Conservation (phyloP, 192 early-diverging fungal genomes). For the Linnemannia hyalina region DNA sequence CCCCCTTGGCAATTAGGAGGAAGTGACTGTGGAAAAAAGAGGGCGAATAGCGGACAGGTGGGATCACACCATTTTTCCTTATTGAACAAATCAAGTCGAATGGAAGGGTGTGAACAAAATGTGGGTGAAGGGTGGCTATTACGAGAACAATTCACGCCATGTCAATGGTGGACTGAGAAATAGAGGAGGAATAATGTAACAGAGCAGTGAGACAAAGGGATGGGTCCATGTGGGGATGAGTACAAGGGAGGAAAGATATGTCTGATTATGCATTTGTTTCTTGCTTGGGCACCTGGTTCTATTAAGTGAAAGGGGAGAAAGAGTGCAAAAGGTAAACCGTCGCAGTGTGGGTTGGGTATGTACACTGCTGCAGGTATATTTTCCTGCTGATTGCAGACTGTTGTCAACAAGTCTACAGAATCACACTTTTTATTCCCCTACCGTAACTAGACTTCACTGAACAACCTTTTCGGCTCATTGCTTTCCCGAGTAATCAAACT, state of each 20-base stretch:
- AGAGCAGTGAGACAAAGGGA: neutral
- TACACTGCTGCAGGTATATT: too few relatives aligned
- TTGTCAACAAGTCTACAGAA: neutral
- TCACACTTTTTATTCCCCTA: neutral
- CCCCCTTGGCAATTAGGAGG: neutral
- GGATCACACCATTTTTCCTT: neutral
- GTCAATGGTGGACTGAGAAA: neutral
- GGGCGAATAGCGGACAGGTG: neutral
- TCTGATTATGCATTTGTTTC: too few relatives aligned
- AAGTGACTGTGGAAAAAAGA: too few relatives aligned
- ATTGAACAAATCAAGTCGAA: neutral
- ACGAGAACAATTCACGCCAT: neutral
- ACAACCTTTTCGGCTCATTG: neutral
- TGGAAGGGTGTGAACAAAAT: neutral
- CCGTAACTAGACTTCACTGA: neutral
- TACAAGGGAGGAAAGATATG: too few relatives aligned
- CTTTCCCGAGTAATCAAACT: neutral
- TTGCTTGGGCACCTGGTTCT: too few relatives aligned
- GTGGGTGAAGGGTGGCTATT: neutral
- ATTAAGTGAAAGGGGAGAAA: too few relatives aligned
- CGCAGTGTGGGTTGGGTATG: too few relatives aligned
- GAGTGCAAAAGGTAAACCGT: too few relatives aligned
- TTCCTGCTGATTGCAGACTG: too few relatives aligned
- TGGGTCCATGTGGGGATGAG: too few relatives aligned
- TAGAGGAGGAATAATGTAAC: neutral